These are phyloP conservation scores for Aspergillus tubingensis DNA, from an alignment of 2,329 filamentous ascomycete genomes.

Conservation along the genomic window DNA sequence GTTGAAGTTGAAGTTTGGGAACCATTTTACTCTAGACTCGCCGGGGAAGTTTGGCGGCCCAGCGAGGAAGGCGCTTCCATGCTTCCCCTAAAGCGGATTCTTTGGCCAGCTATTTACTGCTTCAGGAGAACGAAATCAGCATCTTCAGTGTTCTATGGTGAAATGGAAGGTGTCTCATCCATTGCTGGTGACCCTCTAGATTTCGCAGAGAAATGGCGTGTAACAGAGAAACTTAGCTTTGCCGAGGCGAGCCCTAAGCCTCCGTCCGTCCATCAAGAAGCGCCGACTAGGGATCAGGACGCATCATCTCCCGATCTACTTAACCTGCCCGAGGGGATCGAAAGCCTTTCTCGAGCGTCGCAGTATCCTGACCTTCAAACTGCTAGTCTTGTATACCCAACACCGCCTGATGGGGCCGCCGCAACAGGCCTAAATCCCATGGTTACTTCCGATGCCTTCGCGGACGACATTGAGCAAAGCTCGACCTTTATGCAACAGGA, in stretches of 20 bases:
- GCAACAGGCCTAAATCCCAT: slow-evolving; percentile 32
- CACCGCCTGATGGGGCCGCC: slow-evolving; percentile 53
- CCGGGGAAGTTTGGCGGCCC: slow-evolving; percentile 34
- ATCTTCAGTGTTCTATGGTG: slow-evolving; percentile 19
- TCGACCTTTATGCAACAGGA: slow-evolving; percentile 21
- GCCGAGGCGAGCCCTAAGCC: slow-evolving; percentile 20
- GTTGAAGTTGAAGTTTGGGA: slow-evolving; percentile 46
- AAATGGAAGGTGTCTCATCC: slow-evolving; percentile 16
- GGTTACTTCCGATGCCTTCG: slow-evolving; percentile 33
- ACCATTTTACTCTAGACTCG: slow-evolving; percentile 40
- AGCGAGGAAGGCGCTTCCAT: slow-evolving; percentile 30
- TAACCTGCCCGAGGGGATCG: slow-evolving; percentile 33
- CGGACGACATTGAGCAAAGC: slow-evolving; percentile 31
- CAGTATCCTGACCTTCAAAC: slow-evolving; percentile 44
- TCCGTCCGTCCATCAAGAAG: slow-evolving; percentile 22
- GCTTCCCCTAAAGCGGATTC: slow-evolving; percentile 42
- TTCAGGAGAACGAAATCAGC: slow-evolving; percentile 38
- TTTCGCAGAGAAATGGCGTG: slow-evolving; percentile 46
- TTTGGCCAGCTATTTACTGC: slow-evolving; percentile 49
- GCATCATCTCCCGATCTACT: slow-evolving; percentile 25
- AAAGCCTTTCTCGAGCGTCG: slow-evolving; percentile 43
- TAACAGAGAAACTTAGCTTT: slow-evolving; percentile 28
- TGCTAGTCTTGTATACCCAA: slow-evolving; percentile 54
- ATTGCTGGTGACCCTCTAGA: slow-evolving; percentile 42
- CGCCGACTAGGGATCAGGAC: slow-evolving; percentile 27